Conservation (phyloP, 306 rosid genomes). For the Abrus precatorius region DNA sequence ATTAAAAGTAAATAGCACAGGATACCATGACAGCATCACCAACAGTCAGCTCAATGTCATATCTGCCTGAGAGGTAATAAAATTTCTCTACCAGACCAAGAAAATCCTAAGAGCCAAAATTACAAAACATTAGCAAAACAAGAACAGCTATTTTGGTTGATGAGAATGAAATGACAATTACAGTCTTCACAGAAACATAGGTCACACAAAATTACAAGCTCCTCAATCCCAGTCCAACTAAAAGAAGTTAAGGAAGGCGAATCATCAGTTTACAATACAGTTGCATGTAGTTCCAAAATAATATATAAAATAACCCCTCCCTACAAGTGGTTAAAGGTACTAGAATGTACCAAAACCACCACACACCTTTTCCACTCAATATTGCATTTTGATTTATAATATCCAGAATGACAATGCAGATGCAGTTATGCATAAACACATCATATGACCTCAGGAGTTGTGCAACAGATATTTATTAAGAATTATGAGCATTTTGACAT, state of each 20-base stretch:
- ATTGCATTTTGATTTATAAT: neutral
- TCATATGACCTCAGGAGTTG: neutral
- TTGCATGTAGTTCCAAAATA: neutral
- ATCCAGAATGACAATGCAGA: neutral
- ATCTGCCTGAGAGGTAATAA: constrained; percentile 88
- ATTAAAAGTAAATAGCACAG: constrained; percentile 16
- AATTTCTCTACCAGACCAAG: constrained; percentile 89
- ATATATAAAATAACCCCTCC: neutral
- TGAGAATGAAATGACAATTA: neutral
- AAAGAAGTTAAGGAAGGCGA: constrained; percentile 9
- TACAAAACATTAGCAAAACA: constrained; percentile 17
- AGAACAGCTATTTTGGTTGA: neutral
- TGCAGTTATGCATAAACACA: constrained; percentile 10
- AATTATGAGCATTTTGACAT: constrained; percentile 20
- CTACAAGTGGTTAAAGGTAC: neutral
- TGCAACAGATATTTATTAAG: neutral
- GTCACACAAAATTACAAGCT: constrained; percentile 5
- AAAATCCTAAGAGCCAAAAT: constrained; percentile 39
- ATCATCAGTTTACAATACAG: neutral
- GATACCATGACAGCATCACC: constrained; percentile 96
- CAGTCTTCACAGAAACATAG: neutral
- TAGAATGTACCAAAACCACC: neutral
- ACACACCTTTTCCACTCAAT: no score
- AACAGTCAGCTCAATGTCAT: constrained; percentile 86
- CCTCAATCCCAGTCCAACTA: neutral